Base-by-base conservation (phyloP, 176 grass and related monocot species). In the Secale cereale region DNA sequence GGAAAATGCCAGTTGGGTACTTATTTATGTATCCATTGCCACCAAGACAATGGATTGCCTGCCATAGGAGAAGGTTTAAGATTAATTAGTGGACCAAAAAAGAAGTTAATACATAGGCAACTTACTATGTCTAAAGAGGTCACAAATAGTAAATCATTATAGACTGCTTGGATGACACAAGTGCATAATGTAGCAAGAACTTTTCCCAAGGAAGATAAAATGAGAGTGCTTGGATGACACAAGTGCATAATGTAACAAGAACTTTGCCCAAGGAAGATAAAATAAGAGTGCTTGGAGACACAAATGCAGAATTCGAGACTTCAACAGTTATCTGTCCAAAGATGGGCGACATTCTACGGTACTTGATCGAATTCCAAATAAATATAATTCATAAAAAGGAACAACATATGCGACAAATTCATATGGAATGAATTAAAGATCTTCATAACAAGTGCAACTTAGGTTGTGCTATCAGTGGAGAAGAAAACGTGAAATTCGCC, bases 21-120 rank as follows among this genome's bases (percentile, higher is more conserved):
- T 95, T 89, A 65, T 95, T 94, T 75, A 94, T 94, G 52, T 98
- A 98, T 27, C 93, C 97, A 45, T 98, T 98, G 65, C 97, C 97
- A 84, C 93, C 93, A 17, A 95, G 91, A 86, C 93, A 95, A 57
- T 95, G 93, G 48, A 92, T 98, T 45, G 91, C 93, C 97, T 98
- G 81, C 71, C 76, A 89, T 33, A 85, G 23, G 37, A 36, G 79
- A 64, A 90, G 32, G 39, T 56, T 46, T 76, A 89, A 16, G 1
- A 76, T 75, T 17, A 83, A 70, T 66, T 85, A 76, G 26, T 60
- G 54, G 23, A 14, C 27, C 25, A 78, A 57, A 85, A 32, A 60
- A 73, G 3, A 64, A 29, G 1, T 79, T 29, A 10, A 74, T 83
- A 41, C 48, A 59, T 83, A 30, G 15, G 69, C 35, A 79, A 72